Percentiles rank a stretch among this genome's conserved stretches.
Conservation (phyloP, 805 yeast genomes). For the Yamadazyma akitaensis region DNA sequence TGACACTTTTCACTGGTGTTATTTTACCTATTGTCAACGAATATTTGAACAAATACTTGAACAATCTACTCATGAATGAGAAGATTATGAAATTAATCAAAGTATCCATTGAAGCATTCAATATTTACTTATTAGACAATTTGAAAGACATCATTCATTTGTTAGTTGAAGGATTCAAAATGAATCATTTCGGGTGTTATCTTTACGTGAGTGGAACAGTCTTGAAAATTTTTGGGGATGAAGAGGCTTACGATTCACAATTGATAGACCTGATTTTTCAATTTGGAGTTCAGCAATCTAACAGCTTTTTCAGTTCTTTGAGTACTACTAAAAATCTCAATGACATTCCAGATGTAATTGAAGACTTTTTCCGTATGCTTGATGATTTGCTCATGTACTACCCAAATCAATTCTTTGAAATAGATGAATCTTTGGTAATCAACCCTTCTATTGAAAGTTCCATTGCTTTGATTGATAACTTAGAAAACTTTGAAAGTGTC, state of each 20-base stretch:
- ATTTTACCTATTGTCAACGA: slow-evolving; percentile 57
- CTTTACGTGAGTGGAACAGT: slow-evolving; percentile 87
- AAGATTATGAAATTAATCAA: slow-evolving; percentile 67
- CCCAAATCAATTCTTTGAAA: slow-evolving; percentile 50
- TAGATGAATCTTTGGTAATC: slow-evolving; percentile 35
- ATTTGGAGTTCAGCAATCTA: slow-evolving; percentile 67
- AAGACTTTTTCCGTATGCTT: slow-evolving; percentile 83
- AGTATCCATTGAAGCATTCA: slow-evolving; percentile 60
- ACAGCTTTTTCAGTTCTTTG: slow-evolving; percentile 45
- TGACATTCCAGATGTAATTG: slow-evolving; percentile 65
- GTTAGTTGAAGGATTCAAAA: slow-evolving; percentile 66
- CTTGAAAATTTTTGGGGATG: slow-evolving; percentile 69
- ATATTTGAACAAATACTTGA: slow-evolving; percentile 54
- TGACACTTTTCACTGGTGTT: slow-evolving; percentile 47
- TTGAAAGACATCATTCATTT: slow-evolving; percentile 63
- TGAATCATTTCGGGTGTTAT: slow-evolving; percentile 74
- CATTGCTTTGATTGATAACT: slow-evolving; percentile 44
- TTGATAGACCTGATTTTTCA: slow-evolving; percentile 27
- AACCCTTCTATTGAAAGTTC: slow-evolving; percentile 57
- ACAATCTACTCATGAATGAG: slow-evolving; percentile 65
- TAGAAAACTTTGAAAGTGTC: slow-evolving; percentile 71
- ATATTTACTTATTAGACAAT: slow-evolving; percentile 53
- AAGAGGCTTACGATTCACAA: slow-evolving; percentile 16
- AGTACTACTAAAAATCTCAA: slow-evolving; percentile 26
- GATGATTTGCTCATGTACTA: slow-evolving; percentile 74